phyloP scores from a whole-genome alignment of 1,284 basidiomycete genomes.

The Sporisorium reilianum region DNA sequence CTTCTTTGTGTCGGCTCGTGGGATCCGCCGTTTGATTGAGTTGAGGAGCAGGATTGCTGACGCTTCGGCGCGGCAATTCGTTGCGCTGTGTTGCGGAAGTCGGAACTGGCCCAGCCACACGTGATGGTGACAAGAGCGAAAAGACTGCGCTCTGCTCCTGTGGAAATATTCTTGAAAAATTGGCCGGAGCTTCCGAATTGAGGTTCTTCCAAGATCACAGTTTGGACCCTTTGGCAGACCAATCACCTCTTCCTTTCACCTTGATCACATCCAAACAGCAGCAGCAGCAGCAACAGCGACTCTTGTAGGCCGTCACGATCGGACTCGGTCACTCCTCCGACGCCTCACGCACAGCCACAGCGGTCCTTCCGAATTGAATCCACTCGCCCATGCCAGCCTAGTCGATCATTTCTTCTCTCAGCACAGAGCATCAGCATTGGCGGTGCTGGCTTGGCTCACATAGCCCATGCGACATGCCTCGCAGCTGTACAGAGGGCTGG shows the following conservation, averaged over 20 bases:
- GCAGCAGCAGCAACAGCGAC: not conserved
- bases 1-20: not conserved
- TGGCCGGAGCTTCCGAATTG: conserved; percentile 20
- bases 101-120: conserved; percentile 27
- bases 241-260: not conserved
- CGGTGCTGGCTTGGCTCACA: conserved; percentile 8
- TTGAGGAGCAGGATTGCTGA: too few species aligned
- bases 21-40: too few species aligned
- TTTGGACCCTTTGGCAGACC: conserved; percentile 17
- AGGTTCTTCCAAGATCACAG: conserved; percentile 20
- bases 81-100: conserved; percentile 5
- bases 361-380: not conserved
- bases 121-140: conserved; percentile 11
- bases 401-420: not conserved
- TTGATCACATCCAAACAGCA: not conserved
- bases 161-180: conserved; percentile 10
- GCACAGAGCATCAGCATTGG: conserved; percentile 5
- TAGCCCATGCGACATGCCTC: conserved; percentile 41
- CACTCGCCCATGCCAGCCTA: conserved; percentile 10
- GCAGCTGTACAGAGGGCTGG: conserved; percentile 38
- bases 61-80: too few species aligned
- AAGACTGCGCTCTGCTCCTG: conserved; percentile 21
- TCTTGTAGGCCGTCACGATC: not conserved
- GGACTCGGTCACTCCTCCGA: too few species aligned
- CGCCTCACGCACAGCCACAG: not conserved